Conservation (phyloP, 2,329 filamentous ascomycete genomes). For the Sclerotinia borealis region DNA sequence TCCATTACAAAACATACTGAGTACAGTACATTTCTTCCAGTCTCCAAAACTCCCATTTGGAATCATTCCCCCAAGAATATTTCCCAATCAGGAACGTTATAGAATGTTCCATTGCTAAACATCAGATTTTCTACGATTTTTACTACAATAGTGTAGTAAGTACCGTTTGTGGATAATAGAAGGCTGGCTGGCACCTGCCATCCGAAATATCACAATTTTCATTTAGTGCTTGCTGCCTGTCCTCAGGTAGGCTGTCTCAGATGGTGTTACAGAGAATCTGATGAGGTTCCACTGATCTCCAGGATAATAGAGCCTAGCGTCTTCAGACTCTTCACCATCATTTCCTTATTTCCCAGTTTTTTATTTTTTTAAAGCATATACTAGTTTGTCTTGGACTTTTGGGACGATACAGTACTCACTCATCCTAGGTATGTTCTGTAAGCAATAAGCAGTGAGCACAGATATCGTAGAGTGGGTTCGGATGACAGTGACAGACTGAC, state of each 20-base stretch:
- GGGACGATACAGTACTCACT: too few relatives aligned
- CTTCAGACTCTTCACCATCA: too few relatives aligned
- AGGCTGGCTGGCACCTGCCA: background rate
- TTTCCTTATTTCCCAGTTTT: background rate
- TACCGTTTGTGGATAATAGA: background rate
- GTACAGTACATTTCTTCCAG: too few relatives aligned
- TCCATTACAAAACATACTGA: too few relatives aligned
- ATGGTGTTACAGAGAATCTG: background rate
- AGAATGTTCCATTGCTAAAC: background rate
- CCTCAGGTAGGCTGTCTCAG: too few relatives aligned
- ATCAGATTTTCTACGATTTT: too few relatives aligned
- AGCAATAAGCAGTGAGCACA: too few relatives aligned
- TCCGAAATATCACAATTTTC: background rate
- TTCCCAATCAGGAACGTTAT: too few relatives aligned
- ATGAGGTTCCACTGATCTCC: background rate
- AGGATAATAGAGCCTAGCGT: background rate
- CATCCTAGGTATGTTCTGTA: background rate
- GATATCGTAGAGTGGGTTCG: background rate
- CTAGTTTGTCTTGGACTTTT: background rate
- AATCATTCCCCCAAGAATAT: too few relatives aligned
- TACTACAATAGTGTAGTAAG: too few relatives aligned
- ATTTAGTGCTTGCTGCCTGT: too few relatives aligned
- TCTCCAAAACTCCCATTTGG: too few relatives aligned
- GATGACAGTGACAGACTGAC: background rate
- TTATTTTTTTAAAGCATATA: background rate